Percentiles rank a stretch among this genome's conserved stretches.
Evolutionary conservation across 1,139 yeast species (phyloP).

Genomic region (Pneumocystis wakefieldiae): DNA sequence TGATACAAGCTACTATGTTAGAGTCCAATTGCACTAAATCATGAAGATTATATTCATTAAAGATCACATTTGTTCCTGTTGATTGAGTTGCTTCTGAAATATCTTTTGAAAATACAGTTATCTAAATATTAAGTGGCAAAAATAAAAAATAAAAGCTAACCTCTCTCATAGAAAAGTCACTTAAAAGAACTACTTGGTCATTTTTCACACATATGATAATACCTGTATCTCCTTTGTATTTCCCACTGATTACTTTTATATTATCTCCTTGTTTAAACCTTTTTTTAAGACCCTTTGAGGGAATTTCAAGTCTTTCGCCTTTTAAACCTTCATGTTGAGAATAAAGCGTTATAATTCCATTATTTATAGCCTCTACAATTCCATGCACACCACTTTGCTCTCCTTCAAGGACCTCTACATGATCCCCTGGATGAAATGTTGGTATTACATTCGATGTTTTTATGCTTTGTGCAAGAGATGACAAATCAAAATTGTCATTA

Average conservation of each 20-base stretch:
- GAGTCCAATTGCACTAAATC: constrained; percentile 83
- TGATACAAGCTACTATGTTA: constrained; percentile 74
- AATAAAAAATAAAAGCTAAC: constrained; percentile 50
- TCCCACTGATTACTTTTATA: constrained; percentile 83
- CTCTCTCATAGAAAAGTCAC: constrained; percentile 78
- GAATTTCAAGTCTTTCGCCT: constrained; percentile 31
- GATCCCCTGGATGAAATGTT: constrained; percentile 81
- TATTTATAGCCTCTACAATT: constrained; percentile 39
- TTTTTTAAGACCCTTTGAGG: constrained; percentile 67
- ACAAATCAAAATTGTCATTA: constrained; percentile 69
- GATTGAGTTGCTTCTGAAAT: constrained; percentile 58
- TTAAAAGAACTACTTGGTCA: constrained; percentile 75
- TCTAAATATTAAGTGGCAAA: neutral
- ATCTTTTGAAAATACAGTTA: constrained; percentile 43
- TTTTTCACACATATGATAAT: constrained; percentile 69
- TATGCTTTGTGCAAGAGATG: constrained; percentile 70
- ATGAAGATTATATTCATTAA: constrained; percentile 48
- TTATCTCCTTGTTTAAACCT: constrained; percentile 87
- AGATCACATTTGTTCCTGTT: constrained; percentile 11
- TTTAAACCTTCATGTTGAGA: constrained; percentile 28
- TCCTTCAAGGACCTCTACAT: constrained; percentile 81
- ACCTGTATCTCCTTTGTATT: constrained; percentile 86
- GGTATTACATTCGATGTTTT: constrained; percentile 35
- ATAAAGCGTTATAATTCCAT: constrained; percentile 23
- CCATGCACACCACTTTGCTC: constrained; percentile 89